Percentiles rank a stretch among this genome's conserved stretches.
phyloP scores from a whole-genome alignment of 2,329 filamentous ascomycete genomes.

The Neofusicoccum parvum region DNA sequence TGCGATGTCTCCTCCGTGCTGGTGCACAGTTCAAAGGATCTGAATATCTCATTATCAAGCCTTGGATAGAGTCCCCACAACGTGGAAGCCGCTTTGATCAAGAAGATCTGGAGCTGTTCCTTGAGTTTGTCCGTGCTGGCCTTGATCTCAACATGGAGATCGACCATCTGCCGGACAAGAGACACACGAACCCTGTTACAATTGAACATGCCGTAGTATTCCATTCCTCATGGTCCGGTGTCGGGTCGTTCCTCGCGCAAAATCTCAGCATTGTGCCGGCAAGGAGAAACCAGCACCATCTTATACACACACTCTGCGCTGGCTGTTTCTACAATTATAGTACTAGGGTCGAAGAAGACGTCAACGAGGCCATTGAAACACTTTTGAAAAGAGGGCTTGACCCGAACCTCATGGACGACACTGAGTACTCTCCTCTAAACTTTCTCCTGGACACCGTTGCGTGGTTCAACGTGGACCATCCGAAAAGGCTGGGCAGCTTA shows the following conservation, averaged over 20 bases:
- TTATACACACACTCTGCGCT: neutral
- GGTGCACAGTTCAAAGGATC: neutral
- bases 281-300: too few species aligned
- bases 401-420: neutral
- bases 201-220: neutral
- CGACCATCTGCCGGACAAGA: neutral
- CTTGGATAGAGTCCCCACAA: neutral
- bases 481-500: neutral
- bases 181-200: neutral
- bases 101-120: neutral
- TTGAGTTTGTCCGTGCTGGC: neutral
- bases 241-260: neutral
- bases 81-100: neutral
- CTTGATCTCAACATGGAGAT: neutral
- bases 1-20: neutral
- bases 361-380: neutral
- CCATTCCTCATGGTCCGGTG: neutral
- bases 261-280: too few species aligned
- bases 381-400: neutral
- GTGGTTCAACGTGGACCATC: neutral
- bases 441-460: neutral
- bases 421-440: neutral
- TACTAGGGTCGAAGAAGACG: neutral
- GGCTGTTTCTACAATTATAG: neutral
- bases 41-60: neutral